phyloP scores from a whole-genome alignment of 306 rosid genomes.

The Gillenia trifoliata region DNA sequence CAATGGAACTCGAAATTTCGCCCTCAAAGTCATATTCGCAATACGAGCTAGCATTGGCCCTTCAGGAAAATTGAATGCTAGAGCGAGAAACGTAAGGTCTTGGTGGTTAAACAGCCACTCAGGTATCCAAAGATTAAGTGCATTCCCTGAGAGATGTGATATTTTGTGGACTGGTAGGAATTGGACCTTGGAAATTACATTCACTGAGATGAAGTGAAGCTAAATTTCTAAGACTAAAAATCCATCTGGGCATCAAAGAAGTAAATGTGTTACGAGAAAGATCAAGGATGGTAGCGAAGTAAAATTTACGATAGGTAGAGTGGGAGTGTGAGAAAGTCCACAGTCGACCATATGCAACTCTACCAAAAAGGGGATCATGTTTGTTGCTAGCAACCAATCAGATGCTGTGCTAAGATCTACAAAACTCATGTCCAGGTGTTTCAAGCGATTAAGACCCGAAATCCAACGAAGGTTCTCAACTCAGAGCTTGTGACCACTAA shows the following conservation, averaged over 20 bases:
- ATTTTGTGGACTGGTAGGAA: slow-evolving; percentile 11
- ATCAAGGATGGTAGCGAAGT: slow-evolving; percentile 19
- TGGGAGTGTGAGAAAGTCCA: background rate
- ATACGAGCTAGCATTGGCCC: no score
- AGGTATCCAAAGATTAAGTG: no score
- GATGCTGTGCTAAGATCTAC: background rate
- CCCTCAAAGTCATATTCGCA: no score
- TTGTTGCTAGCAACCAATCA: background rate
- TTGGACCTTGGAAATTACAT: background rate
- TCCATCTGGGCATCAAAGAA: slow-evolving; percentile 15
- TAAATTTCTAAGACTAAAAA: slow-evolving; percentile 10
- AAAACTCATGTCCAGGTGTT: background rate
- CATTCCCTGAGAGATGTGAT: background rate
- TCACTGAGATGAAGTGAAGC: background rate
- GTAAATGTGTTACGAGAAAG: background rate
- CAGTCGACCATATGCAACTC: background rate
- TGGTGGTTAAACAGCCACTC: no score
- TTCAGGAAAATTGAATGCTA: no score
- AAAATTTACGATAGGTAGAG: background rate
- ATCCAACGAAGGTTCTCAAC: background rate
- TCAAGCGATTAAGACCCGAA: background rate
- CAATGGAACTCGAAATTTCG: no score
- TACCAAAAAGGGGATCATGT: background rate
- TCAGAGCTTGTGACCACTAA: no score
- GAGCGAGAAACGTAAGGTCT: no score